Conservation (phyloP, 495 filamentous ascomycete genomes). For the Tetracladium setigerum region DNA sequence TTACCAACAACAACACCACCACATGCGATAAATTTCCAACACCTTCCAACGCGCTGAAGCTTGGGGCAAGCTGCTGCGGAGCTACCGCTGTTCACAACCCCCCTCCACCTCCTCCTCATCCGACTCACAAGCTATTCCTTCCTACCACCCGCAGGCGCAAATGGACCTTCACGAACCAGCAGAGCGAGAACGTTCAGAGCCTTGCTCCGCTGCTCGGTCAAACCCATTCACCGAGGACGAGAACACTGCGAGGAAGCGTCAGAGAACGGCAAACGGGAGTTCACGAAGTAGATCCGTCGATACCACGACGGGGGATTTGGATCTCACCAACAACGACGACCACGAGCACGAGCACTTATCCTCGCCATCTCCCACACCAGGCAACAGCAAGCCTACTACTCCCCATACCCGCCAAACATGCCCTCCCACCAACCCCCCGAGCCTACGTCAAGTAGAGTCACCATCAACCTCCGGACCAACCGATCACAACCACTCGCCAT, state of each 20-base stretch:
- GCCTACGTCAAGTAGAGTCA: slow-evolving; percentile 36
- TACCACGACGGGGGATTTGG: slow-evolving; percentile 6
- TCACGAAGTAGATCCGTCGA: slow-evolving; percentile 22
- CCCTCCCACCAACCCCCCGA: slow-evolving; percentile 9
- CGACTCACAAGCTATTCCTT: background rate
- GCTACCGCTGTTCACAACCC: slow-evolving; percentile 2
- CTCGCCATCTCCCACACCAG: background rate
- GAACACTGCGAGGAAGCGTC: slow-evolving; percentile 43
- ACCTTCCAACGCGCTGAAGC: background rate
- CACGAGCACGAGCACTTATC: too few relatives aligned
- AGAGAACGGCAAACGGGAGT: slow-evolving; percentile 21
- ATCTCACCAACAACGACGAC: slow-evolving; percentile 11
- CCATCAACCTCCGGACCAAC: slow-evolving; percentile 43
- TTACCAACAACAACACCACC: too few relatives aligned
- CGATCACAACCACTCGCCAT: slow-evolving; percentile 25
- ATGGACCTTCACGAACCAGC: slow-evolving; percentile 43
- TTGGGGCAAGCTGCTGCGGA: slow-evolving; percentile 16
- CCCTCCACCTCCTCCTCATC: background rate
- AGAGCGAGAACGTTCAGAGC: slow-evolving; percentile 51
- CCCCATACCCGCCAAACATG: slow-evolving; percentile 20
- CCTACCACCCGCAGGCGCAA: slow-evolving; percentile 17
- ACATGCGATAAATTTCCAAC: too few relatives aligned
- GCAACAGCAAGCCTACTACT: slow-evolving; percentile 11
- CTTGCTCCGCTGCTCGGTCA: slow-evolving; percentile 47
- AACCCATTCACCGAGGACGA: slow-evolving; percentile 47